Conservation (phyloP, 768 basidiomycete genomes). For the Pleurotus djamor region DNA sequence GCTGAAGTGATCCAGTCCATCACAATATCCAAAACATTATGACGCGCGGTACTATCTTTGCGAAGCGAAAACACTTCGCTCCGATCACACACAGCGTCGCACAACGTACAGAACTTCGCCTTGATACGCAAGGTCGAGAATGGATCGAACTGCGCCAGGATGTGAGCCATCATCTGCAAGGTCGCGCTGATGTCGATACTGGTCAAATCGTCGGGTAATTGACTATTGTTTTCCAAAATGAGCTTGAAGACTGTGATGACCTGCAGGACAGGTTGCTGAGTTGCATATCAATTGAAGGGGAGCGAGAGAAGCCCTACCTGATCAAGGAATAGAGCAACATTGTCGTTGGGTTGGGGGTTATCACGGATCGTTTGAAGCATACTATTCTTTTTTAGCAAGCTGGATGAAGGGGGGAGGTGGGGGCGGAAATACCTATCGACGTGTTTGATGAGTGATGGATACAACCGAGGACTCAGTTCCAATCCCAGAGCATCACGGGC, state of each 20-base stretch:
- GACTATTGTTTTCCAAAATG: conserved; percentile 69
- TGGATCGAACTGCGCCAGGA: conserved; percentile 62
- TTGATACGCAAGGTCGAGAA: conserved; percentile 60
- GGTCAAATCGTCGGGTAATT: conserved; percentile 55
- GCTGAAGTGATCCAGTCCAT: conserved; percentile 72
- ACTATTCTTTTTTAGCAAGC: neutral
- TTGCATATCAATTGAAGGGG: no score
- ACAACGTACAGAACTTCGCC: conserved; percentile 72
- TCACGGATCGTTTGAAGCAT: neutral
- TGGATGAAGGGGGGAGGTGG: neutral
- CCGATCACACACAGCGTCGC: conserved; percentile 65
- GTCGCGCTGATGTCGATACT: conserved; percentile 63
- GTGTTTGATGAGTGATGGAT: conserved; percentile 63
- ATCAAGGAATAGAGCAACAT: conserved; percentile 60
- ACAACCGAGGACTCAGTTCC: conserved; percentile 73
- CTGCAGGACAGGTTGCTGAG: conserved; percentile 31
- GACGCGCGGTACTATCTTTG: conserved; percentile 65
- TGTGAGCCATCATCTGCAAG: conserved; percentile 56
- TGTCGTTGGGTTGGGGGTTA: conserved; percentile 28
- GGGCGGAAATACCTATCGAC: conserved; percentile 63
- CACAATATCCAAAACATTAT: conserved; percentile 73
- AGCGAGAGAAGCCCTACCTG: conserved; percentile 44
- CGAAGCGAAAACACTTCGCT: conserved; percentile 60
- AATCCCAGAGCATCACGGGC: conserved; percentile 79
- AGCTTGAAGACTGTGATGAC: conserved; percentile 75